Conservation (phyloP, 352 stramenopile genomes). For the Globisporangium splendens region DNA sequence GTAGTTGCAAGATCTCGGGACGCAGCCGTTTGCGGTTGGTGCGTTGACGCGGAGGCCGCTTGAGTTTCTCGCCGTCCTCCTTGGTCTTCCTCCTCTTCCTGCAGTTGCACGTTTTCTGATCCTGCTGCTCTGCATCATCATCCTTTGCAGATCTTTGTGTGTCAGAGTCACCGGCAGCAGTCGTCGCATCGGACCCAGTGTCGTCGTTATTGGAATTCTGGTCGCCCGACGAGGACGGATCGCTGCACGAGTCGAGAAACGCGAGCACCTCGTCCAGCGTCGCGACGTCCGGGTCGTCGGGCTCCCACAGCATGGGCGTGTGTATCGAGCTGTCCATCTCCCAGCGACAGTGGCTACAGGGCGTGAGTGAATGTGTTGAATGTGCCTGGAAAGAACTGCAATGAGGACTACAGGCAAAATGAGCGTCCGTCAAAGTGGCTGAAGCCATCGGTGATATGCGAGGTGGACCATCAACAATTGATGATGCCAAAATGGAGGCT, state of each 20-base stretch:
- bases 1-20: background rate
- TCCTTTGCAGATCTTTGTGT: background rate
- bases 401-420: too few species aligned
- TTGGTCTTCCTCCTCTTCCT: background rate
- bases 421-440: too few species aligned
- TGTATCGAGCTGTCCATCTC: too few species aligned
- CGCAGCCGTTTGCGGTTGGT: background rate
- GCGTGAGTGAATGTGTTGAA: too few species aligned
- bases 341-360: too few species aligned
- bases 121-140: background rate
- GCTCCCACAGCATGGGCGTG: too few species aligned
- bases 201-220: background rate
- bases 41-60: background rate
- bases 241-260: background rate
- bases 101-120: background rate
- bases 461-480: too few species aligned
- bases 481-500: too few species aligned
- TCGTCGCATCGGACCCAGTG: background rate
- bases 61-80: background rate
- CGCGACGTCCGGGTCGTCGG: too few species aligned
- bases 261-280: background rate
- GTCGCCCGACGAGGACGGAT: background rate
- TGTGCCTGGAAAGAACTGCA: too few species aligned
- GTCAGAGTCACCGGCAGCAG: background rate
- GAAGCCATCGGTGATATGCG: too few species aligned